Evolutionary conservation across 805 yeast species (phyloP), one percentile per base, ranked within the genome.

Genomic region (Pichia thaimueangensis): DNA sequence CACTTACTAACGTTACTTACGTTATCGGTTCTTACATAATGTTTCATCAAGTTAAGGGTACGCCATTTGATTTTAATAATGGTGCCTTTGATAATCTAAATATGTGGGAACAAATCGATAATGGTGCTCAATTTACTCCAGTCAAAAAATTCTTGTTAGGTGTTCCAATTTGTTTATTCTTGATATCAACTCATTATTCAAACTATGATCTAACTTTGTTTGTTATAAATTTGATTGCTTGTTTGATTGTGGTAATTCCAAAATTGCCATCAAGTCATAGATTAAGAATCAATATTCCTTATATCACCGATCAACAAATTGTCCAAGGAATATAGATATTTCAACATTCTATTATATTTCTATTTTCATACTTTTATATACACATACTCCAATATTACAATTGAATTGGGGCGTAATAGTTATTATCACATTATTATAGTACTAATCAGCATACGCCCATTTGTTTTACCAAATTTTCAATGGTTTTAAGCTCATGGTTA

Each of bases 121-220:
- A 89, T 56, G 98, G 97, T 45, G 97, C 88, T 58, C 95, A 88
- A 63, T 91, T 89, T 62, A 93, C 98, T 0, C 98, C 98, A 11
- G 81, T 96, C 30, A 89, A 93, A 70, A 91, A 91, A 64, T 91
- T 88, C 58, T 69, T 91, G 51, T 76, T 91, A 67, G 80, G 86
- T 38, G 96, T 93, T n/a, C 98, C 98, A 22, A 85, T 93, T 49
- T 80, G 78, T 7, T 70, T 93, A 56, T 91, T 91, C 55, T 70
- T 91, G 51, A 71, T 87, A 27, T 79, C 93, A 40, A 89, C 97
- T 1, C 97, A 91, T 62, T 93, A 89, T 62, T 77, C 95, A 15
- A 81, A 79, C 57, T 91, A 88, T 64, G 91, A 87, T 59, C 65
- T 87, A 49, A 77, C 78, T 51, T 72, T 82, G 57, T 93, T 91